Evolutionary conservation across 1,139 yeast species (phyloP).

Genomic region (Kodamaea alishanica): DNA sequence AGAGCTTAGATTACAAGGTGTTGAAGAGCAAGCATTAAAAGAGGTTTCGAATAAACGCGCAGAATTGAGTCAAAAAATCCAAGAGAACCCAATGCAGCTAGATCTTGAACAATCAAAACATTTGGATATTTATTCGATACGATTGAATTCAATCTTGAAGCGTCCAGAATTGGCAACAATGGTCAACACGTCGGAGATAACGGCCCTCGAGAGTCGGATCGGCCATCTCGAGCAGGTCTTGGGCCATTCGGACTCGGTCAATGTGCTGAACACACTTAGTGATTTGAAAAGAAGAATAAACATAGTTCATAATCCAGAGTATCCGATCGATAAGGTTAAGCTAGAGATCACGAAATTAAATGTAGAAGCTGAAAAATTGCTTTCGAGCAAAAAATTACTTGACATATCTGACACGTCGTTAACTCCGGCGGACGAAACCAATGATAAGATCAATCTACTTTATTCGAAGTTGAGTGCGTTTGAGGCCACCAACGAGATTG

Average conservation of each 20-base stretch:
- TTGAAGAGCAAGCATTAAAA: slow-evolving; percentile 5
- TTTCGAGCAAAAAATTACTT: slow-evolving; percentile 15
- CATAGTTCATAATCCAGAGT: slow-evolving; percentile 37
- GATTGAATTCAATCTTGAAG: slow-evolving; percentile 1
- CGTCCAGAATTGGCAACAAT: slow-evolving; percentile 3
- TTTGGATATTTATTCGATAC: neutral
- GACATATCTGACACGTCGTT: slow-evolving; percentile 6
- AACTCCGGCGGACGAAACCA: neutral
- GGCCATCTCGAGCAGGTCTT: slow-evolving; percentile 20
- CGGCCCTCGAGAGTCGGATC: slow-evolving; percentile 25
- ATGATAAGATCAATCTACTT: slow-evolving; percentile 33
- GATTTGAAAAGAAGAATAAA: slow-evolving; percentile 37
- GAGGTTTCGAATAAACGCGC: slow-evolving; percentile 3
- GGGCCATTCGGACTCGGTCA: slow-evolving; percentile 13
- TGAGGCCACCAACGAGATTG: slow-evolving; percentile 26
- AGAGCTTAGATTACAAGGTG: slow-evolving; percentile 24
- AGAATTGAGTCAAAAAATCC: slow-evolving; percentile 6
- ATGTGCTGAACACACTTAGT: slow-evolving; percentile 26
- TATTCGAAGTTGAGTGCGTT: slow-evolving; percentile 35
- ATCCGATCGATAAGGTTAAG: slow-evolving; percentile 22
- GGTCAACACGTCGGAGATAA: slow-evolving; percentile 11
- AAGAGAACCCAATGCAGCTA: neutral
- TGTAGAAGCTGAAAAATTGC: slow-evolving; percentile 19
- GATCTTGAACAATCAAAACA: neutral
- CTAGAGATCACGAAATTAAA: slow-evolving; percentile 16